Conservation (phyloP, 2,329 filamentous ascomycete genomes). For the Dothistroma septosporum region DNA sequence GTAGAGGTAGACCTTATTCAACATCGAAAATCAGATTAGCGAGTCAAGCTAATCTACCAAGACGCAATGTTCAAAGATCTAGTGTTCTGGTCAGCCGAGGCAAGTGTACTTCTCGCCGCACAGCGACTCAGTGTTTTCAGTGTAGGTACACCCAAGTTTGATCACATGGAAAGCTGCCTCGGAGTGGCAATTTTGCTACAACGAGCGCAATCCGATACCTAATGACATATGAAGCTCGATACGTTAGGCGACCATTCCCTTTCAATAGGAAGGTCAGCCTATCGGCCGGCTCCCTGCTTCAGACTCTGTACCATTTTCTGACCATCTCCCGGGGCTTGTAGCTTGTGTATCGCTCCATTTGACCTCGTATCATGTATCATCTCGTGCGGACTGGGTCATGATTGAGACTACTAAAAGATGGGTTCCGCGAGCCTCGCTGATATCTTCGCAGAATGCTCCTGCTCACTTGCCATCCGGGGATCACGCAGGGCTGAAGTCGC, state of each 20-base stretch:
- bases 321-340: not conserved
- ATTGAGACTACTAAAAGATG: not conserved
- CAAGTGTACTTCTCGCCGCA: not conserved
- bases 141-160: not conserved
- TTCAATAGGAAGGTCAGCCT: no score
- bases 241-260: no score
- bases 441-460: no score
- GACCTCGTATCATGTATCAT: not conserved
- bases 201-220: no score
- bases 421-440: not conserved
- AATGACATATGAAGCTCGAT: no score
- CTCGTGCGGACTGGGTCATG: not conserved
- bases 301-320: not conserved
- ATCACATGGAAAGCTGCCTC: not conserved
- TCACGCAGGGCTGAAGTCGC: no score
- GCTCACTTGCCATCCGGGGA: no score
- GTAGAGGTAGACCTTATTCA: not conserved
- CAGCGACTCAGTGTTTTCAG: not conserved
- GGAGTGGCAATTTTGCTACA: no score
- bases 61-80: not conserved
- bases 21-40: not conserved
- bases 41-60: not conserved
- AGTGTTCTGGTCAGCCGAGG: not conserved
- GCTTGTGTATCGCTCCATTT: not conserved
- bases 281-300: no score